Evolutionary conservation across 1,284 basidiomycete species (phyloP), one percentile per base, ranked within the genome.

Genomic region (Rhodotorula sp.): DNA sequence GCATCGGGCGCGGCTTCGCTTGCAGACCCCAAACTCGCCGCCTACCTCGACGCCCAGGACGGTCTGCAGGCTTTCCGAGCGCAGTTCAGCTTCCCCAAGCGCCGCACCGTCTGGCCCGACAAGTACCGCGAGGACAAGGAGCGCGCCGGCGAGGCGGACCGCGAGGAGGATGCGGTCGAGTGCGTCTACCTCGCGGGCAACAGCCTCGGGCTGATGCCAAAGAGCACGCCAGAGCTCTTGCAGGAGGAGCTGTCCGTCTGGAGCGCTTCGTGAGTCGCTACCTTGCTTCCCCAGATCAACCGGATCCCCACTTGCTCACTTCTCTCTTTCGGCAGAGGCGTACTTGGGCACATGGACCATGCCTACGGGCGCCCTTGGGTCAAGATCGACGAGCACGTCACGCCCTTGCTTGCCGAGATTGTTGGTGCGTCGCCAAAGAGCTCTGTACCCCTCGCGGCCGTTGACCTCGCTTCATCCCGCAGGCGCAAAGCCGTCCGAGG

Each of bases 121-220:
- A 44, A 44, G 25, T 55, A 56, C 49, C 46, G 60, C 44, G 66
- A 27, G 16, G 48, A 48, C 3, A 49, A 41, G 25, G 46, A 45
- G 19, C 0, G 44, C 7, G 17, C 5, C 1, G 56, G 48, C 14
- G 42, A 48, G 27, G 68, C 44, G 19, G 57, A 62, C n/a, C 34
- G 59, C 54, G 86, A 88, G 74, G 80, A 81, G 66, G 83, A 65
- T 34, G 41, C 34, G 55, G 23, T n/a, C 12, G 61, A 85, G 68
- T 88, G 88, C 80, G 88, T 90, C 54, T 99, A 99, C 82, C 88
- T 99, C 63, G 97, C 93, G 81, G 97, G 96, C 58, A 99, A 99
- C 84, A 97, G 94, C 56, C 87, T 99, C 7, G 96, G 96, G 1
- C 86, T 90, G 60, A 85, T 94, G 77, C 87, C 91, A 56, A 92